Conservation (phyloP, 106 monocot species). For the Dendrobium chrysotoxum region DNA sequence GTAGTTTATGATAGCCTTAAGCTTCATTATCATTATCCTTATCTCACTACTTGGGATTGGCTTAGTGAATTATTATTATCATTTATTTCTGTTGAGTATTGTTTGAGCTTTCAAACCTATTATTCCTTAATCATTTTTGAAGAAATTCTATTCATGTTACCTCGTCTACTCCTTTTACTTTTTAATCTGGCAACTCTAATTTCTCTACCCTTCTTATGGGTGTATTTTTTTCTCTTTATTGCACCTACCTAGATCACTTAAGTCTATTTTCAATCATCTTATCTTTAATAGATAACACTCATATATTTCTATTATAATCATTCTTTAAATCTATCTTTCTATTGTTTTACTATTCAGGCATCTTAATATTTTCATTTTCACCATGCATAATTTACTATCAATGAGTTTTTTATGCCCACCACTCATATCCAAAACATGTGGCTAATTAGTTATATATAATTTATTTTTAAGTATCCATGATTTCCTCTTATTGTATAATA, state of each 20-base stretch:
- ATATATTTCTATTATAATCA: not conserved
- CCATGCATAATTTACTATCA: not conserved
- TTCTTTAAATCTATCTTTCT: not conserved
- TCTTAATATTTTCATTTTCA: no score
- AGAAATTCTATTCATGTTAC: not conserved
- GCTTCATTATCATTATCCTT: not conserved
- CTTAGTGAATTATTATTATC: not conserved
- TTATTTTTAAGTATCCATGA: not conserved
- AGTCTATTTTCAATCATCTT: not conserved
- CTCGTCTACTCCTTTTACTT: not conserved
- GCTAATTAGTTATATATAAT: not conserved
- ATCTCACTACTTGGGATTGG: not conserved
- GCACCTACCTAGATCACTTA: not conserved
- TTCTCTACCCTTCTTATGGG: not conserved
- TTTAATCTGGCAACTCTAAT: not conserved
- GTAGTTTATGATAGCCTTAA: not conserved
- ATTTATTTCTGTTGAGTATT: not conserved
- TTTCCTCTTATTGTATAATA: not conserved
- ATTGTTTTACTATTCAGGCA: not conserved
- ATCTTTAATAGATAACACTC: not conserved
- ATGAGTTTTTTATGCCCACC: not conserved
- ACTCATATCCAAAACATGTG: not conserved
- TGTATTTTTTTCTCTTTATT: not conserved
- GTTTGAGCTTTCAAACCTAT: not conserved
- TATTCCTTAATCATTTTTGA: not conserved